A percentile compares a stretch with the other conserved stretches of the same genome.
These are phyloP conservation scores for Beauveria sp. DNA, from an alignment of 2,329 filamentous ascomycete species.

Conservation along the genomic window DNA sequence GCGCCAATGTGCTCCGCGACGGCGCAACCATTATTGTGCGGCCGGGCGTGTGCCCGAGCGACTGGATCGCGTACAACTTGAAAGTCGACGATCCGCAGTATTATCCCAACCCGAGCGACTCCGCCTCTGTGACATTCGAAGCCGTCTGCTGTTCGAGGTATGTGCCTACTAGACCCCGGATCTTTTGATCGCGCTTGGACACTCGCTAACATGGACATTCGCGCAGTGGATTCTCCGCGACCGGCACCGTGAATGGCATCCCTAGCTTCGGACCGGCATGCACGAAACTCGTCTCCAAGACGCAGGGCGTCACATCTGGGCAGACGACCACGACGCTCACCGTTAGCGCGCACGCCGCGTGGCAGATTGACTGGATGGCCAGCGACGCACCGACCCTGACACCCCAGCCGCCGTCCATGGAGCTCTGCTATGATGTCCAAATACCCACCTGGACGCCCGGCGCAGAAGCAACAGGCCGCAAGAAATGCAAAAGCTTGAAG, in stretches of 20 bases:
- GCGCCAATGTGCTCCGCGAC: background rate
- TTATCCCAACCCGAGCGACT: background rate
- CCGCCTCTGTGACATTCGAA: background rate
- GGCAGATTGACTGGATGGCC: conserved; percentile 1
- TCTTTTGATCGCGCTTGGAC: background rate
- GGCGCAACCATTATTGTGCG: background rate
- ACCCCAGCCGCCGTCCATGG: background rate
- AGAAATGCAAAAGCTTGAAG: background rate
- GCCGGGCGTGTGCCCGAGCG: conserved; percentile 3
- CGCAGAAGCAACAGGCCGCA: background rate
- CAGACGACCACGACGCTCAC: background rate
- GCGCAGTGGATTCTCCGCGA: background rate
- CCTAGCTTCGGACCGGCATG: conserved; percentile 1
- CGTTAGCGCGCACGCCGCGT: background rate
- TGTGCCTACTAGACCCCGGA: background rate
- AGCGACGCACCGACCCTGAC: background rate
- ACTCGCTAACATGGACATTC: too few relatives aligned
- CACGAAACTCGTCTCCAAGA: conserved; percentile 2
- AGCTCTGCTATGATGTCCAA: background rate
- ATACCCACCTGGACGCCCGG: conserved; percentile 5
- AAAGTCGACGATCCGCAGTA: background rate
- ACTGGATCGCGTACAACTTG: background rate
- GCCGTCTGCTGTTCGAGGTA: conserved; percentile 1
- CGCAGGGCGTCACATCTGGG: background rate
- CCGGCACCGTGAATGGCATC: background rate